These are phyloP conservation scores for Epichloe elymi DNA, from an alignment of 2,329 filamentous ascomycete genomes.

Conservation along the genomic window DNA sequence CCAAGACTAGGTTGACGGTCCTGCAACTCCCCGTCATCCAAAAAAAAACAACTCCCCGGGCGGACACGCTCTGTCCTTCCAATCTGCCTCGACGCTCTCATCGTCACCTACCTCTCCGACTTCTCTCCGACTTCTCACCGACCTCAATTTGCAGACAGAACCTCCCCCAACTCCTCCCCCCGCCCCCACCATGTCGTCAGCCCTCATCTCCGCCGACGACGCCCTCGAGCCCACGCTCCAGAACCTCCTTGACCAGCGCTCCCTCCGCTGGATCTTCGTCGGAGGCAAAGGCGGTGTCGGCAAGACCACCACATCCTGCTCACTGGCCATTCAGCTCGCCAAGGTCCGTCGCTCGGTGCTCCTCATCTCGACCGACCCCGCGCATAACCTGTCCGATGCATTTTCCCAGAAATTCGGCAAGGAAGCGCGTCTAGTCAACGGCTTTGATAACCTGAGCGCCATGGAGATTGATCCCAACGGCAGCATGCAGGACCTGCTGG, in stretches of 20 bases:
- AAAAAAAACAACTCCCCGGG: not conserved
- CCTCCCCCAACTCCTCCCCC: not conserved
- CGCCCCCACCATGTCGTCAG: slow-evolving; percentile 25
- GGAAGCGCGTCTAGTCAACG: slow-evolving; percentile 83
- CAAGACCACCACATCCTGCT: slow-evolving; percentile 99
- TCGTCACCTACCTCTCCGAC: not conserved
- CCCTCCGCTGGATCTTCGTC: slow-evolving; percentile 97
- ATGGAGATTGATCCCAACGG: slow-evolving; percentile 99
- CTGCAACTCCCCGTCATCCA: too few relatives aligned
- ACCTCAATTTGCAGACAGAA: not conserved
- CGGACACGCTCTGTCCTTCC: not conserved
- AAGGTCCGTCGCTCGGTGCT: slow-evolving; percentile 90
- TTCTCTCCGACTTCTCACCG: too few relatives aligned
- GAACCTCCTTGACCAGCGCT: slow-evolving; percentile 87
- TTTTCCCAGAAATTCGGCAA: slow-evolving; percentile 99
- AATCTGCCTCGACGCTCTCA: not conserved
- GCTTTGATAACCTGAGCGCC: slow-evolving; percentile 84
- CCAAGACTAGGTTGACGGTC: too few relatives aligned
- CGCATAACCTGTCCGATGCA: slow-evolving; percentile 94
- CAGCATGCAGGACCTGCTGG: slow-evolving; percentile 88
- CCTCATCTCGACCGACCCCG: slow-evolving; percentile 95
- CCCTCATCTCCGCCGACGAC: slow-evolving; percentile 42
- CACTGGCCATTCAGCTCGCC: slow-evolving; percentile 92
- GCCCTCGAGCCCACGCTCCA: slow-evolving; percentile 85
- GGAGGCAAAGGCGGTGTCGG: slow-evolving; percentile 97